Base-by-base conservation (phyloP, 169 alveolate species). In the Cryptosporidium meleagridis region DNA sequence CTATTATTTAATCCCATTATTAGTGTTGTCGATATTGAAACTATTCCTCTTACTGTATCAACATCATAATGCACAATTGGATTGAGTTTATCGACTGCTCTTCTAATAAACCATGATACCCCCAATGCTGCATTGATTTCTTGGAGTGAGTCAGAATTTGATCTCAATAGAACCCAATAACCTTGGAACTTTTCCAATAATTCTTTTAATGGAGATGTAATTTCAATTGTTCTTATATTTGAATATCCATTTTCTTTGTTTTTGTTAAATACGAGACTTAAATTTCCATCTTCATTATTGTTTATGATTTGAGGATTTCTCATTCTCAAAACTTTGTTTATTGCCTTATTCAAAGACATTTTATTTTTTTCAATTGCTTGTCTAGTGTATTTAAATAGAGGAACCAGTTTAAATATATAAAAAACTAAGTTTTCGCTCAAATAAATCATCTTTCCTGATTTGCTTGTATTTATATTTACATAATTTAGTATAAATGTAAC, bases 121-220 rank as follows among this genome's bases (percentile, higher is more conserved):
- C 89, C 89, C 35, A 80, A 37, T 44, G 89, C 89, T 31, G 89
- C 89, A 39, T 80, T 80, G 16, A 80, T 59, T 80, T 80, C 89
- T 44, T 80, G 89, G 4, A 80, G 68, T 23, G 89, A 80, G 35
- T 80, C 89, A 41, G 89, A 80, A 80, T 80, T 59, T 23, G 73
- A 62, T 44, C 75, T 80, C n/a, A 80, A 55, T 12, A 80, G 75
- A 65, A 59, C 51, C 89, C 89, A 80, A 37, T 62, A 80, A 31
- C 89, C 89, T 62, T 65, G 69, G 39, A 80, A 80, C 45, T 80
- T 80, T 48, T 41, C 73, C 35, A 80, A 39, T 26, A 80, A 21
- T 31, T 65, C 68, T 35, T 62, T 45, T 14, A 65, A 2, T 26
- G 55, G 80, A 62, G 80, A 26, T 61, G 75, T 41, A 3, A 73